Percentiles rank a stretch among this genome's conserved stretches.
Evolutionary conservation across 169 alveolate species (phyloP).

Genomic region (Eimeria praecox): DNA sequence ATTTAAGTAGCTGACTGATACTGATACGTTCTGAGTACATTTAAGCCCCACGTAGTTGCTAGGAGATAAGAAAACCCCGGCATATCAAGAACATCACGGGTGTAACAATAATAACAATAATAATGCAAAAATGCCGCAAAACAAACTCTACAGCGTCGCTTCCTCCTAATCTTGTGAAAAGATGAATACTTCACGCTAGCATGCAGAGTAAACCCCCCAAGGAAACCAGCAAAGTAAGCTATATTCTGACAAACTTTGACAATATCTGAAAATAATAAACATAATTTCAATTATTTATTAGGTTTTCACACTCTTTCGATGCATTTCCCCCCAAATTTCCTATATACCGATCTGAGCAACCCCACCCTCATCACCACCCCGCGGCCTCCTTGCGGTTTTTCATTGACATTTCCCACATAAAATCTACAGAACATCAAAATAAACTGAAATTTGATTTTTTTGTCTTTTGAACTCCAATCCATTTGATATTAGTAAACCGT

Average conservation of each 20-base stretch:
- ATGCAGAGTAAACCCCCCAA: no score
- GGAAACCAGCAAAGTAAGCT: no score
- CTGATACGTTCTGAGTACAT: no score
- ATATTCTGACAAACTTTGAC: no score
- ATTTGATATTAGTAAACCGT: neutral
- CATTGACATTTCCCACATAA: neutral
- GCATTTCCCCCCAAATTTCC: neutral
- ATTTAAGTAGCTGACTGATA: no score
- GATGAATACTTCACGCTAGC: no score
- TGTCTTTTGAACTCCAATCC: neutral
- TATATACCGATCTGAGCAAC: neutral
- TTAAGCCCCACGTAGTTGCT: no score
- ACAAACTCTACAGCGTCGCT: neutral
- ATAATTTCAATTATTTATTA: neutral
- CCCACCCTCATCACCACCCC: constrained; percentile 22
- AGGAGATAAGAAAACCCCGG: no score
- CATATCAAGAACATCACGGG: no score
- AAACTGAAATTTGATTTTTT: neutral
- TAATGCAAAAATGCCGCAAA: neutral
- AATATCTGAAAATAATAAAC: neutral
- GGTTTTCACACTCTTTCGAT: neutral
- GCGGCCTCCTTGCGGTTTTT: neutral
- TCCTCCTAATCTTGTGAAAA: neutral
- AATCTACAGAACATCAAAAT: neutral
- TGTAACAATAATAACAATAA: no score